These are phyloP conservation scores for Ogataea methanolica DNA, from an alignment of 805 yeast genomes.

Conservation along the genomic window DNA sequence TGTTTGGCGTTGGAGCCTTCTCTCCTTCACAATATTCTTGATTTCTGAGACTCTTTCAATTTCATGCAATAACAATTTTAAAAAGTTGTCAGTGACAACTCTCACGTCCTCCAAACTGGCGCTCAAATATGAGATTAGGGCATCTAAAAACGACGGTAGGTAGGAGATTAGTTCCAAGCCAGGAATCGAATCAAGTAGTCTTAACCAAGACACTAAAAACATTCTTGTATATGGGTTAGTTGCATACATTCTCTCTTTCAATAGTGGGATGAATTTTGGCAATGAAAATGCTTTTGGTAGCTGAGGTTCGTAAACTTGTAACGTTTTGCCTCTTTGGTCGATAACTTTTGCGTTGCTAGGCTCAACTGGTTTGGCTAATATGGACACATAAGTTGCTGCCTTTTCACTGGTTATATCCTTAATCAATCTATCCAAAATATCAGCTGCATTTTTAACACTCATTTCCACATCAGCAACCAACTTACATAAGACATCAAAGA, in stretches of 20 bases:
- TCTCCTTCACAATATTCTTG: slow-evolving; percentile 43
- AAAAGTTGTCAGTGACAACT: slow-evolving; percentile 73
- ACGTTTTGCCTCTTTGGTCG: slow-evolving; percentile 53
- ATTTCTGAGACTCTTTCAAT: slow-evolving; percentile 72
- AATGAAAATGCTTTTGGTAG: slow-evolving; percentile 69
- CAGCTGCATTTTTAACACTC: slow-evolving; percentile 93
- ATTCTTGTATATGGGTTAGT: slow-evolving; percentile 90
- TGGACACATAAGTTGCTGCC: slow-evolving; percentile 80
- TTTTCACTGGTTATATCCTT: slow-evolving; percentile 95
- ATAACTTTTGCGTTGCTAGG: slow-evolving; percentile 40
- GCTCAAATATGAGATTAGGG: slow-evolving; percentile 71
- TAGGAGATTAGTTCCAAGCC: slow-evolving; percentile 83
- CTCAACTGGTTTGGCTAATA: slow-evolving; percentile 41
- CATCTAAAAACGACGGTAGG: slow-evolving; percentile 85
- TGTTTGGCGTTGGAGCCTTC: slow-evolving; percentile 13
- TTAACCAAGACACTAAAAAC: slow-evolving; percentile 90
- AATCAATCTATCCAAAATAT: slow-evolving; percentile 79
- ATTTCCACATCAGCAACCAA: slow-evolving; percentile 87
- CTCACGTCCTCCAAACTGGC: slow-evolving; percentile 85
- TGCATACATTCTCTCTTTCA: slow-evolving; percentile 86
- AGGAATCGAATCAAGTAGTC: slow-evolving; percentile 88
- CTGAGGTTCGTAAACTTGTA: slow-evolving; percentile 58
- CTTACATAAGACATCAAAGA: slow-evolving; percentile 87
- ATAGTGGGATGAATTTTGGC: slow-evolving; percentile 83
- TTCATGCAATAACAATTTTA: slow-evolving; percentile 74